phyloP scores from a whole-genome alignment of 2,329 filamentous ascomycete species.

The Fusarium sp. region DNA sequence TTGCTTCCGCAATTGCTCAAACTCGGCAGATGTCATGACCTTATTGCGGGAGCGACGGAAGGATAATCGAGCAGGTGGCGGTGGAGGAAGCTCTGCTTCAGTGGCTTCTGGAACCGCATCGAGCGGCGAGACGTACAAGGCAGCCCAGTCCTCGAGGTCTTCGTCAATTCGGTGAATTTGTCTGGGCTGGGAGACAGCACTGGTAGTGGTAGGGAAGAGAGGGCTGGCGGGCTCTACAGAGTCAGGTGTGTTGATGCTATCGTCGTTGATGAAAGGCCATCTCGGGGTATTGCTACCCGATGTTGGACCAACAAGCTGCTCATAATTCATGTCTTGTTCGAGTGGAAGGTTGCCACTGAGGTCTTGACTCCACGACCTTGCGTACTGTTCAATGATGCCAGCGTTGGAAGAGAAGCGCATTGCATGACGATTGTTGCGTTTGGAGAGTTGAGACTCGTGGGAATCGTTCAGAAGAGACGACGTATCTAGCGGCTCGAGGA shows the following conservation, averaged over 20 bases:
- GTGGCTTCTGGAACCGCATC: slow-evolving; percentile 1
- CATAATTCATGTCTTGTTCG: background rate
- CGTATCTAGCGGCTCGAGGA: background rate
- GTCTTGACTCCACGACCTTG: slow-evolving; percentile 13
- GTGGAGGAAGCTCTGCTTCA: background rate
- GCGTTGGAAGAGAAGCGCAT: slow-evolving; percentile 20
- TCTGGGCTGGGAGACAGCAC: background rate
- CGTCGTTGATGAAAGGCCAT: slow-evolving; percentile 33
- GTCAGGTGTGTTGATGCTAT: slow-evolving; percentile 5
- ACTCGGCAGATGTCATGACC: slow-evolving; percentile 27
- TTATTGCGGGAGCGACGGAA: background rate
- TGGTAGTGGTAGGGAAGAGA: background rate
- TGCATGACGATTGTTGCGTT: background rate
- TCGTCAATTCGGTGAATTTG: slow-evolving; percentile 9
- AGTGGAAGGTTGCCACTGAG: background rate
- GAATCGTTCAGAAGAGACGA: background rate
- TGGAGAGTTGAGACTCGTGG: background rate
- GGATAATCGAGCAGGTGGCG: background rate
- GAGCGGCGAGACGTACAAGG: background rate
- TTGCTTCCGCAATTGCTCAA: slow-evolving; percentile 8
- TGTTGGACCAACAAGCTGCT: background rate
- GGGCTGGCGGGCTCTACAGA: slow-evolving; percentile 2
- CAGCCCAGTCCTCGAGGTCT: slow-evolving; percentile 2
- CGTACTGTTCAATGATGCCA: slow-evolving; percentile 29
- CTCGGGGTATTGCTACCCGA: slow-evolving; percentile 4